Evolutionary conservation across 2,329 filamentous ascomycete species (phyloP).

Genomic region (Aspergillus awamori): DNA sequence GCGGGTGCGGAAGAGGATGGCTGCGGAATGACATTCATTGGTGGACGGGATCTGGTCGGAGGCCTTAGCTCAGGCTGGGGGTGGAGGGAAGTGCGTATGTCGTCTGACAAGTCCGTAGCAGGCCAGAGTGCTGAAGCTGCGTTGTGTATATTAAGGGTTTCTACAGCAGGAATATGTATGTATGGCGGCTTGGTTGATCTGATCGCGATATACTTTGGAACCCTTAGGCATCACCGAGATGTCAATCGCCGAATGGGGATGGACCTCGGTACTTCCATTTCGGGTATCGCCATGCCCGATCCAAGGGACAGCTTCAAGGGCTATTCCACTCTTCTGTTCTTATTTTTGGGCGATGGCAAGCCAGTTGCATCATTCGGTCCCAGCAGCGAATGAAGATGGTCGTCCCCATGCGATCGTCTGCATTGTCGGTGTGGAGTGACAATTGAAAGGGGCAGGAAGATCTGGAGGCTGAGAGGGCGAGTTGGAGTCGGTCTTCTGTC

Average conservation of each 20-base stretch:
- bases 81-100: not conserved
- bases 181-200: too few species aligned
- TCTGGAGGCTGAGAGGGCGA: not conserved
- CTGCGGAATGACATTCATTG: not conserved
- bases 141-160: too few species aligned
- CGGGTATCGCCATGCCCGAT: not conserved
- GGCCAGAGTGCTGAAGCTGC: not conserved
- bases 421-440: not conserved
- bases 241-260: not conserved
- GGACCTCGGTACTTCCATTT: not conserved
- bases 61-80: not conserved
- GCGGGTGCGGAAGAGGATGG: not conserved
- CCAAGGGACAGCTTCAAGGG: not conserved
- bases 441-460: not conserved
- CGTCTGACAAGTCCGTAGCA: not conserved
- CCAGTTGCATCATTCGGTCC: not conserved
- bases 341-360: not conserved
- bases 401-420: not conserved
- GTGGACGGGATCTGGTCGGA: not conserved
- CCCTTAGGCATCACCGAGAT: not conserved
- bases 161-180: too few species aligned
- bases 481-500: conserved; percentile 10
- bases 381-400: not conserved
- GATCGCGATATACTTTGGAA: too few species aligned
- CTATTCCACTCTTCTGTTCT: not conserved